Evolutionary conservation across 176 grass and related monocot genomes (phyloP).

Genomic region (Aegilops umbellulata): DNA sequence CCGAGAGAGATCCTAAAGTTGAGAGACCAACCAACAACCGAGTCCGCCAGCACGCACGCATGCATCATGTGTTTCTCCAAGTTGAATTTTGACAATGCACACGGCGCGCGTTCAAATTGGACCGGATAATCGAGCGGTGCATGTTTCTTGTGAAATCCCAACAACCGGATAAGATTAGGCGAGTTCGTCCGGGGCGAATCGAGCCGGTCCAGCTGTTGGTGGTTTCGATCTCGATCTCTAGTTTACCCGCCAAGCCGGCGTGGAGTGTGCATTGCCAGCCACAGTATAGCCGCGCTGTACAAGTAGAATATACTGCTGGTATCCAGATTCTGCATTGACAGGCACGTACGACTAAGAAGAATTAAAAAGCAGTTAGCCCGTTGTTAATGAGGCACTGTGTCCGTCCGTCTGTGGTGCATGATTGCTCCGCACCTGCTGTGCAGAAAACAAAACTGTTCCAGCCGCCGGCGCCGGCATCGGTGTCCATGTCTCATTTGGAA

Average conservation of each 20-base stretch:
- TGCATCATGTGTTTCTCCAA: background rate
- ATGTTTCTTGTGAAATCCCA: background rate
- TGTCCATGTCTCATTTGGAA: background rate
- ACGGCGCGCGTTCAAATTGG: background rate
- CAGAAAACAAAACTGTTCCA: background rate
- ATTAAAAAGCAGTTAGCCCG: background rate
- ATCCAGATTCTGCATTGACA: background rate
- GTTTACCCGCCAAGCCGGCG: too few relatives aligned
- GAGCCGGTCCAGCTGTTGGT: too few relatives aligned
- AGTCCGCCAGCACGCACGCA: background rate
- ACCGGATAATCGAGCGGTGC: background rate
- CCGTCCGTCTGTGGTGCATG: background rate
- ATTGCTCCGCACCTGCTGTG: background rate
- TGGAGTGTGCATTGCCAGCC: too few relatives aligned
- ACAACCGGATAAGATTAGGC: conserved; percentile 15
- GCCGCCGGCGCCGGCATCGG: background rate
- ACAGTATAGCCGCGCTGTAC: too few relatives aligned
- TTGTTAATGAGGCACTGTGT: background rate
- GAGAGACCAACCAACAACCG: background rate
- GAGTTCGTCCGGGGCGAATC: too few relatives aligned
- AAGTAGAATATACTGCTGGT: too few relatives aligned
- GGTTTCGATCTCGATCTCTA: too few relatives aligned
- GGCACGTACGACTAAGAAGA: too few relatives aligned
- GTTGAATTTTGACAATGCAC: background rate
- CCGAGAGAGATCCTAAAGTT: background rate